Base-by-base conservation (phyloP, 495 filamentous ascomycete genomes). In the Penicillium egyptiacum region DNA sequence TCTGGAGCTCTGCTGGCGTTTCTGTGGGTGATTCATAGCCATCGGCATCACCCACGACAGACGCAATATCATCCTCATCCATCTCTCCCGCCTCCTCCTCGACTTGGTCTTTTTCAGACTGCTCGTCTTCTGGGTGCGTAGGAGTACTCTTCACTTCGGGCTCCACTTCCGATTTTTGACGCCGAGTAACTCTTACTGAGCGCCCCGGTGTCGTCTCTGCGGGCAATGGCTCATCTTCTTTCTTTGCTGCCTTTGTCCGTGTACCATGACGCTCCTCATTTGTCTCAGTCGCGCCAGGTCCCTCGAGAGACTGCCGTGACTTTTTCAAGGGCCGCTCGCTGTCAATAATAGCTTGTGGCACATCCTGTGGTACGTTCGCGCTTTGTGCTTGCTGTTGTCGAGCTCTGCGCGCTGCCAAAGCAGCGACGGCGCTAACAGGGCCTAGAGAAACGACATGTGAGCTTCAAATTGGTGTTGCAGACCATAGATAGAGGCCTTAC, bases 321-420 rank as follows among this genome's bases (percentile, higher is more conserved):
- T 63, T 68, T 54, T 79, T 79, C 0, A 64, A 63, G 20, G 71
- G 75, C 8, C 71, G 75, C 23, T 73, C 76, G 7, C n/a, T 48
- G 8, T 53, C 55, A 14, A 56, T 17, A 37, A 71, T 63, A 30
- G 44, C 50, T 5, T 47, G 52, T 4, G 60, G 47, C 16, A 63
- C 50, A 30, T 59, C 58, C 31, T 64, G 64, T 22, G 68, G 23
- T 20, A 57, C 30, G 3, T 56, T 44, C 16, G 51, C 58, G 41
- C 26, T 58, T 40, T 72, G 73, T 40, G 64, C 63, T 58, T 71
- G 69, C 50, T 77, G 75, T 60, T 74, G 68, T 48, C 75, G 75
- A 69, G 76, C 76, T 72, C 67, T 77, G 65, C 75, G 76, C 53
- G 76, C 76, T 17, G 76, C 76, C 49, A 79, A 55, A 45, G 76